These are phyloP conservation scores for Debaryomyces subglobosus DNA, from an alignment of 1,139 yeast species.

Conservation along the genomic window DNA sequence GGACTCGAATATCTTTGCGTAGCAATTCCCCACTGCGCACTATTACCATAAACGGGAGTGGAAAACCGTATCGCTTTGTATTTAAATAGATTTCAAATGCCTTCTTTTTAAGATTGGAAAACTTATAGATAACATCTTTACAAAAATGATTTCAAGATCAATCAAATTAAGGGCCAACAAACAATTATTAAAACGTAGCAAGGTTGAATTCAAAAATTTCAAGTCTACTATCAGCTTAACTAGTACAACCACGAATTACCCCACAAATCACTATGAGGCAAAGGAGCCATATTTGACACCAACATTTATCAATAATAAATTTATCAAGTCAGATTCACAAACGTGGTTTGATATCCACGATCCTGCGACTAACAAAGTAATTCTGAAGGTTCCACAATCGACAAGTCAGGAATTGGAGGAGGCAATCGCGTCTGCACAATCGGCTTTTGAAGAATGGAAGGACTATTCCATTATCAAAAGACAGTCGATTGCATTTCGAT, in stretches of 20 bases:
- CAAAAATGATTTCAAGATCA: slow-evolving; percentile 17
- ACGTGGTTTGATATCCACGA: slow-evolving; percentile 76
- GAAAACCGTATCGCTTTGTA: slow-evolving; percentile 7
- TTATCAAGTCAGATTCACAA: slow-evolving; percentile 55
- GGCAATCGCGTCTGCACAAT: slow-evolving; percentile 67
- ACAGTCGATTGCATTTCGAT: slow-evolving; percentile 76
- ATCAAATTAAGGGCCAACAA: slow-evolving; percentile 8
- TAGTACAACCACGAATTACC: slow-evolving; percentile 40
- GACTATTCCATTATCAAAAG: slow-evolving; percentile 64
- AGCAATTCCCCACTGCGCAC: neutral
- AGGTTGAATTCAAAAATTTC: slow-evolving; percentile 17
- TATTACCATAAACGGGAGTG: slow-evolving; percentile 7
- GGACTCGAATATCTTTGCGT: neutral
- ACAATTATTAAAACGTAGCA: slow-evolving; percentile 6
- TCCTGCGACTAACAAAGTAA: slow-evolving; percentile 73
- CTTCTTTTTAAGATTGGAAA: neutral
- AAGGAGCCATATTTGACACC: slow-evolving; percentile 53
- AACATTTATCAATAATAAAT: slow-evolving; percentile 59
- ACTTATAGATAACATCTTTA: neutral
- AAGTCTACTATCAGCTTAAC: slow-evolving; percentile 27
- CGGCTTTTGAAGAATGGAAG: slow-evolving; percentile 64
- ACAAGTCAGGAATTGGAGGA: slow-evolving; percentile 67
- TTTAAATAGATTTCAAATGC: neutral
- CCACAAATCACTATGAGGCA: slow-evolving; percentile 48
- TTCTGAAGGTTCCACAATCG: slow-evolving; percentile 72